phyloP scores from a whole-genome alignment of 1,139 yeast genomes.

The Protomyces macrosporus region DNA sequence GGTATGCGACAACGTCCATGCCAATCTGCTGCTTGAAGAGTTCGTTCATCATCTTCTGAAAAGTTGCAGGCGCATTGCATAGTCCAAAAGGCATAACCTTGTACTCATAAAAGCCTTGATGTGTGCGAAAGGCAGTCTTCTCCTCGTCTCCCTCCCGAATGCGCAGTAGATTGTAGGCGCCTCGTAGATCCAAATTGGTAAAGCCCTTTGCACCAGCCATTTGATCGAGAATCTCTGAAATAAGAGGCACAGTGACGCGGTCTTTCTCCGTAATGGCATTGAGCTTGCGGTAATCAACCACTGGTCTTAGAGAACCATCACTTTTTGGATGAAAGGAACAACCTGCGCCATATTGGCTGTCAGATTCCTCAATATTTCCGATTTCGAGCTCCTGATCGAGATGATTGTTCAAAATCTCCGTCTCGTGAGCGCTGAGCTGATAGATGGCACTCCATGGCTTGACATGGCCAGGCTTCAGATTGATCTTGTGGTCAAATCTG shows the following conservation, averaged over 20 bases:
- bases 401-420: no score
- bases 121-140: slow-evolving; percentile 32
- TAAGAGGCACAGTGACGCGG: slow-evolving; percentile 35
- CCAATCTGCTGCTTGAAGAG: slow-evolving; percentile 27
- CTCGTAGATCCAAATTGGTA: slow-evolving; percentile 32
- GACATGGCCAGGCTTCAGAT: no score
- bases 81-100: slow-evolving; percentile 34
- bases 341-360: no score
- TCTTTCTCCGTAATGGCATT: slow-evolving; percentile 34
- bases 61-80: slow-evolving; percentile 33
- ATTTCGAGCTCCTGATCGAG: no score
- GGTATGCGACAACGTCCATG: slow-evolving; percentile 33
- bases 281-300: slow-evolving; percentile 36
- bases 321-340: no score
- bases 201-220: slow-evolving; percentile 25
- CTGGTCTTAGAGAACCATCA: slow-evolving; percentile 31
- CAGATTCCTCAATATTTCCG: no score
- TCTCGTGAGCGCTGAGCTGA: no score
- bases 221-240: slow-evolving; percentile 29
- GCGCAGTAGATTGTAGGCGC: slow-evolving; percentile 33
- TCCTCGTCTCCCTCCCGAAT: slow-evolving; percentile 37
- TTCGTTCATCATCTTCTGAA: slow-evolving; percentile 32
- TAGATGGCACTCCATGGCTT: no score
- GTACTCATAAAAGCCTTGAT: slow-evolving; percentile 33
- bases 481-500: no score